These are phyloP conservation scores for Termitomyces sp. DNA, from an alignment of 768 basidiomycete genomes.

Conservation along the genomic window DNA sequence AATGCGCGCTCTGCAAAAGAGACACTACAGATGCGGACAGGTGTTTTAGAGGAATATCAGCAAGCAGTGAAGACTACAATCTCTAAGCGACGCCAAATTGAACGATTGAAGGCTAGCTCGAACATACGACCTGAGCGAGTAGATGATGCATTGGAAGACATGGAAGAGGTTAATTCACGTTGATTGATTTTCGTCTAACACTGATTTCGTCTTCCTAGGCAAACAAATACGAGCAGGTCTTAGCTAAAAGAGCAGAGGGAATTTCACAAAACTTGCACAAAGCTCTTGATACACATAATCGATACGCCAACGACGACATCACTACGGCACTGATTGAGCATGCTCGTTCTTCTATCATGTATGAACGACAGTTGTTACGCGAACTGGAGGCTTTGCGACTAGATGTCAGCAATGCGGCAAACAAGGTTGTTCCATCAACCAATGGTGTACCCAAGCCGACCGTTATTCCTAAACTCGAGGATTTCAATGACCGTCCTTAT, in stretches of 20 bases:
- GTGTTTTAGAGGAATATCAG: constrained; percentile 92
- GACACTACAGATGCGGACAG: constrained; percentile 85
- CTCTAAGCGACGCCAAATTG: constrained; percentile 89
- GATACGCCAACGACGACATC: constrained; percentile 87
- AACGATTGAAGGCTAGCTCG: constrained; percentile 80
- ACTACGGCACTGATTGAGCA: constrained; percentile 90
- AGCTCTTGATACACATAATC: constrained; percentile 81
- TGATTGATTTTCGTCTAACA: neutral
- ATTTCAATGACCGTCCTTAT: constrained; percentile 40
- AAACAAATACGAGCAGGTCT: constrained; percentile 81
- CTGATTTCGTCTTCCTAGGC: constrained; percentile 52
- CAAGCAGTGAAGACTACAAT: constrained; percentile 91
- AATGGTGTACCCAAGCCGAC: constrained; percentile 61
- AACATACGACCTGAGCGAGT: constrained; percentile 85
- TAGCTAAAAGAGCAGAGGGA: constrained; percentile 84
- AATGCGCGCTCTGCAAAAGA: constrained; percentile 98
- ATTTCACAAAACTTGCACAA: constrained; percentile 93
- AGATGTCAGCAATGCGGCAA: constrained; percentile 70
- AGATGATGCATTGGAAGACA: constrained; percentile 88
- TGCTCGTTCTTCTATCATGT: constrained; percentile 87
- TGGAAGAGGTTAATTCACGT: constrained; percentile 71
- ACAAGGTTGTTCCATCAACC: constrained; percentile 49
- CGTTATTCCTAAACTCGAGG: constrained; percentile 63
- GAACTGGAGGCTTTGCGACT: constrained; percentile 83
- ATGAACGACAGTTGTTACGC: constrained; percentile 83